Percentiles rank a stretch among this genome's conserved stretches.
These are phyloP conservation scores for Wickerhamiella vanderwaltii DNA, from an alignment of 805 yeast genomes.

Conservation along the genomic window DNA sequence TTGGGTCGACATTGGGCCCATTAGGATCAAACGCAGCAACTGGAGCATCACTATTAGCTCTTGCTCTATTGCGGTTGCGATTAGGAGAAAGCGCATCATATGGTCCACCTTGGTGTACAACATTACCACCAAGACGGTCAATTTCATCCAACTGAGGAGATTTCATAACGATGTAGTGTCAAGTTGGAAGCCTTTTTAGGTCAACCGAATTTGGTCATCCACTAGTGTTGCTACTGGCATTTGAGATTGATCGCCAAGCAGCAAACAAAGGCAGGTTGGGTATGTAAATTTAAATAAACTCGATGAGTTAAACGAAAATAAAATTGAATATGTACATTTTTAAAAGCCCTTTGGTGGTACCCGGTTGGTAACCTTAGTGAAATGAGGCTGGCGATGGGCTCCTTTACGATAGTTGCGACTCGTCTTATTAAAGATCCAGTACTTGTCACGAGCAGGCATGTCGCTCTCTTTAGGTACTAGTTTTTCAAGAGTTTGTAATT, in stretches of 20 bases:
- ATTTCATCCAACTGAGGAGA: constrained; percentile 61
- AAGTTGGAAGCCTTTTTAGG: background rate
- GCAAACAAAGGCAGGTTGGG: too few species aligned
- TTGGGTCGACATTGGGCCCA: constrained; percentile 79
- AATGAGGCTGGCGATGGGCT: constrained; percentile 65
- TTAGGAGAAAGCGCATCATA: constrained; percentile 97
- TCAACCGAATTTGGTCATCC: too few species aligned
- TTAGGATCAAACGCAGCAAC: constrained; percentile 94
- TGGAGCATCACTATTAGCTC: constrained; percentile 52
- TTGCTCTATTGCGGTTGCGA: constrained; percentile 49
- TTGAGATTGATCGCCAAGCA: too few species aligned
- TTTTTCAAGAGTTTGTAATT: constrained; percentile 31
- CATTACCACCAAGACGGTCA: constrained; percentile 72
- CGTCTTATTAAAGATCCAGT: constrained; percentile 69
- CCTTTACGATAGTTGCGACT: constrained; percentile 75
- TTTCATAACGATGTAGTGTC: background rate
- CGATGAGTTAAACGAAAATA: too few species aligned
- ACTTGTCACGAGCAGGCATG: constrained; percentile 74
- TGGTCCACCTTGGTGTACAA: constrained; percentile 98
- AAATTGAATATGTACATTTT: constrained; percentile 10
- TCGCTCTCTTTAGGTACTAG: constrained; percentile 71
- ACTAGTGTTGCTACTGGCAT: too few species aligned
- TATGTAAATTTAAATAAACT: too few species aligned
- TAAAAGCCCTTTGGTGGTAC: constrained; percentile 63
- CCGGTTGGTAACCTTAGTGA: constrained; percentile 78